These are phyloP conservation scores for Trichosanthes cucumerina DNA, from an alignment of 306 rosid species.

Conservation along the genomic window DNA sequence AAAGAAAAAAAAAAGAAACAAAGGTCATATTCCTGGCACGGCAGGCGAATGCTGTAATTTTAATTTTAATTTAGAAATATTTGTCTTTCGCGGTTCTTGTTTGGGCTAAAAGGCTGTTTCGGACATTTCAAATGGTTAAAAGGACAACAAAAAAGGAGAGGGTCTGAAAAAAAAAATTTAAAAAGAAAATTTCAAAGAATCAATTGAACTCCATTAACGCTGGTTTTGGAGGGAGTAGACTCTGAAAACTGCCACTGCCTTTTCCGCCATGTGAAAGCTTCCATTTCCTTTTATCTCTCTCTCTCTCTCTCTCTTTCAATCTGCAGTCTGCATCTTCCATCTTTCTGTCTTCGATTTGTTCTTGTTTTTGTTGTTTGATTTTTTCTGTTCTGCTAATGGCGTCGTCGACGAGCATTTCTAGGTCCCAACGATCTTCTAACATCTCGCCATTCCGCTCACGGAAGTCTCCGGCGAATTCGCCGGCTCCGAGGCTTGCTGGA, in stretches of 20 bases:
- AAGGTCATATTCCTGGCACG: background rate
- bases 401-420: conserved; percentile 31
- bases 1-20: background rate
- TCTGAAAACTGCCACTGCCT: background rate
- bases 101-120: background rate
- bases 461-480: conserved; percentile 29
- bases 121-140: conserved; percentile 13
- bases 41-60: conserved; percentile 3
- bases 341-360: conserved; percentile 3
- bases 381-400: conserved; percentile 21
- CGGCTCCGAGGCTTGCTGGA: conserved; percentile 20
- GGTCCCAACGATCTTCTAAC: conserved; percentile 43
- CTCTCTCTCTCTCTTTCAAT: background rate
- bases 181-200: conserved; percentile 10
- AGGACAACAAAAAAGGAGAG: background rate
- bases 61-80: background rate
- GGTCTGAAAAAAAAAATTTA: background rate
- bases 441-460: conserved; percentile 55
- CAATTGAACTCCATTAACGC: conserved; percentile 1
- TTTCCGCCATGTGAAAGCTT: conserved; percentile 13
- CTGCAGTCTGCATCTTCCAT: background rate
- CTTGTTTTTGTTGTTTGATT: background rate
- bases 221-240: conserved; percentile 46
- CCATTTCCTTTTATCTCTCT: background rate
- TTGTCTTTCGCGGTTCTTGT: background rate